phyloP scores from a whole-genome alignment of 495 filamentous ascomycete genomes.

The Neurospora tetrasperma region DNA sequence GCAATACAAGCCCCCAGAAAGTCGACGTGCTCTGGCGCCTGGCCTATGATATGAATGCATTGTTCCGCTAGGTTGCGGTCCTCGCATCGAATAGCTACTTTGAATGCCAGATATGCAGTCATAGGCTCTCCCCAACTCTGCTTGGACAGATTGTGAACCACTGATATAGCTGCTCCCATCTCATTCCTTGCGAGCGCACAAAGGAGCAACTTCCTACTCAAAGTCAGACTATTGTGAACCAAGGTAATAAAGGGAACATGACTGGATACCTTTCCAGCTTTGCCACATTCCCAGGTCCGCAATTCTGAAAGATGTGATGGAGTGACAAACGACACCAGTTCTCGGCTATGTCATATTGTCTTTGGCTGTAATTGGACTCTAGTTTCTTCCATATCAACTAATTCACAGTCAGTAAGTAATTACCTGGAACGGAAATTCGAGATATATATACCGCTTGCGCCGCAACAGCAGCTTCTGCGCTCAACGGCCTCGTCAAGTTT shows the following conservation, averaged over 20 bases:
- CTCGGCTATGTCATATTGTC: slow-evolving; percentile 44
- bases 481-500: slow-evolving; percentile 25
- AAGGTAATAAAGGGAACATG: neutral
- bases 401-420: neutral
- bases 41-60: slow-evolving; percentile 45
- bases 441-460: slow-evolving; percentile 50
- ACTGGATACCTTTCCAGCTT: slow-evolving; percentile 49
- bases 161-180: slow-evolving; percentile 38
- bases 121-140: slow-evolving; percentile 45
- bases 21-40: slow-evolving; percentile 37
- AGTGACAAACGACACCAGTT: slow-evolving; percentile 65
- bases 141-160: slow-evolving; percentile 52
- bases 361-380: slow-evolving; percentile 44
- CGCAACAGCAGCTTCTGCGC: slow-evolving; percentile 53
- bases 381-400: slow-evolving; percentile 72
- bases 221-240: slow-evolving; percentile 2
- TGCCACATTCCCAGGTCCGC: slow-evolving; percentile 50
- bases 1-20: slow-evolving; percentile 68
- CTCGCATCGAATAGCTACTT: slow-evolving; percentile 51
- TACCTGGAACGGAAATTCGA: neutral
- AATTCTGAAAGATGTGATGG: slow-evolving; percentile 52
- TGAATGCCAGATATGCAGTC: slow-evolving; percentile 66
- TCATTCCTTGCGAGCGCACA: slow-evolving; percentile 52
- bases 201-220: slow-evolving; percentile 54
- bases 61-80: slow-evolving; percentile 48